These are phyloP conservation scores for Candida germanica DNA, from an alignment of 805 yeast species.

Conservation along the genomic window DNA sequence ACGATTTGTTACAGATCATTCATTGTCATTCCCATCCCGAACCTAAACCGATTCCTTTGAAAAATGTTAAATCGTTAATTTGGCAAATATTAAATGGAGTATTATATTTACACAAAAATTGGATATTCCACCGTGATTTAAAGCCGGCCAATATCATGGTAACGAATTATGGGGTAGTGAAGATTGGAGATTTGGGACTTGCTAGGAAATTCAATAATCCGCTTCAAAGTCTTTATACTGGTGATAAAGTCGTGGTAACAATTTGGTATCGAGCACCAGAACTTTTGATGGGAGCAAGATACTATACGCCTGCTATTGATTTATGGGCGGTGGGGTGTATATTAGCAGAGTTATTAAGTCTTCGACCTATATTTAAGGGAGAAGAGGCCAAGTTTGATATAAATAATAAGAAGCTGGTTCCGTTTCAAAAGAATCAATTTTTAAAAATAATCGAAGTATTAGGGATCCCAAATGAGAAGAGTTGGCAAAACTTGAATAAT, in stretches of 20 bases:
- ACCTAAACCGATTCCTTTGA: constrained; percentile 69
- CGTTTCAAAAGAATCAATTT: constrained; percentile 91
- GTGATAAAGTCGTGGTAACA: constrained; percentile 95
- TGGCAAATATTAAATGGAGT: constrained; percentile 95
- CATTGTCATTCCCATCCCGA: constrained; percentile 94
- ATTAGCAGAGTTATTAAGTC: constrained; percentile 81
- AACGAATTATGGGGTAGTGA: constrained; percentile 81
- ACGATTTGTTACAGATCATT: constrained; percentile 88
- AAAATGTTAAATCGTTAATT: constrained; percentile 75
- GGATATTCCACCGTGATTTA: constrained; percentile 93
- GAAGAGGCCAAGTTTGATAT: constrained; percentile 93
- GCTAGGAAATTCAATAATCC: constrained; percentile 88
- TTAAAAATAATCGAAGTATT: constrained; percentile 88
- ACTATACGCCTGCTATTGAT: constrained; percentile 66
- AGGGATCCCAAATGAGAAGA: constrained; percentile 79
- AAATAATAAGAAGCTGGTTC: constrained; percentile 78
- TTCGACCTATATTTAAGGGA: constrained; percentile 94
- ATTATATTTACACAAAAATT: constrained; percentile 86
- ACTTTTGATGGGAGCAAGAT: constrained; percentile 42
- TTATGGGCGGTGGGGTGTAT: constrained; percentile 97
- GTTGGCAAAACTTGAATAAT: constrained; percentile 74
- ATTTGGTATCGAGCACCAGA: constrained; percentile 93
- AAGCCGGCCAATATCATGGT: constrained; percentile 99
- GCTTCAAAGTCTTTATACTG: constrained; percentile 79
- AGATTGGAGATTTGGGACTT: constrained; percentile 91